These are phyloP conservation scores for Cyberlindnera amylophila DNA, from an alignment of 805 yeast genomes.

Conservation along the genomic window DNA sequence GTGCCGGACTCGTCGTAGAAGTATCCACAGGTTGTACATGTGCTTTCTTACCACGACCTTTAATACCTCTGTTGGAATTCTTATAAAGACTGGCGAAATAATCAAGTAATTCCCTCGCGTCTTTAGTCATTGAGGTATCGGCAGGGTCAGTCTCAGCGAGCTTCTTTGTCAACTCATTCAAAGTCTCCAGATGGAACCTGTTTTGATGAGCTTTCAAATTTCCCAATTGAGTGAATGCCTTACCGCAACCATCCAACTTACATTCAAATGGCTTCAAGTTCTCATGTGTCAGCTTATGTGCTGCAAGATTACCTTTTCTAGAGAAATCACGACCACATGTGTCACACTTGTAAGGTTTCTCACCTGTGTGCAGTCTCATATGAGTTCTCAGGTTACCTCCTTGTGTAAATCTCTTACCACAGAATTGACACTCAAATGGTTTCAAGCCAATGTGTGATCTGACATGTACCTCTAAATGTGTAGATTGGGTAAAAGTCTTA, in stretches of 20 bases:
- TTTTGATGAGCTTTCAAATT: slow-evolving; percentile 93
- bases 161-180: slow-evolving; percentile 61
- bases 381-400: slow-evolving; percentile 90
- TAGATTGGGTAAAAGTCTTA: slow-evolving; percentile 81
- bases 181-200: slow-evolving; percentile 72
- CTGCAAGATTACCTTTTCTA: slow-evolving; percentile 87
- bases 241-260: slow-evolving; percentile 75
- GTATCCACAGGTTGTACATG: slow-evolving; percentile 1
- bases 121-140: slow-evolving; percentile 46
- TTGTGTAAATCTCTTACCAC: slow-evolving; percentile 82
- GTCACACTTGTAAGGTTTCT: slow-evolving; percentile 81
- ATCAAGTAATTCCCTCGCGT: slow-evolving; percentile 64
- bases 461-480: slow-evolving; percentile 86
- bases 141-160: slow-evolving; percentile 60
- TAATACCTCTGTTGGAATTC: slow-evolving; percentile 85
- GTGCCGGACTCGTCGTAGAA: background rate
- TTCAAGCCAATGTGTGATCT: slow-evolving; percentile 84
- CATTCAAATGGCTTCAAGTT: slow-evolving; percentile 77
- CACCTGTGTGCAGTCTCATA: slow-evolving; percentile 84
- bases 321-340: slow-evolving; percentile 75
- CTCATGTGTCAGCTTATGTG: slow-evolving; percentile 80
- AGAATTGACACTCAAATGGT: slow-evolving; percentile 75
- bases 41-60: slow-evolving; percentile 74
- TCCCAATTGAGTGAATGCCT: slow-evolving; percentile 87
- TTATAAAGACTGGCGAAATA: slow-evolving; percentile 83